Evolutionary conservation across 352 stramenopile genomes (phyloP), one percentile per base, ranked within the genome.

Genomic region (Pythium plurisporium): DNA sequence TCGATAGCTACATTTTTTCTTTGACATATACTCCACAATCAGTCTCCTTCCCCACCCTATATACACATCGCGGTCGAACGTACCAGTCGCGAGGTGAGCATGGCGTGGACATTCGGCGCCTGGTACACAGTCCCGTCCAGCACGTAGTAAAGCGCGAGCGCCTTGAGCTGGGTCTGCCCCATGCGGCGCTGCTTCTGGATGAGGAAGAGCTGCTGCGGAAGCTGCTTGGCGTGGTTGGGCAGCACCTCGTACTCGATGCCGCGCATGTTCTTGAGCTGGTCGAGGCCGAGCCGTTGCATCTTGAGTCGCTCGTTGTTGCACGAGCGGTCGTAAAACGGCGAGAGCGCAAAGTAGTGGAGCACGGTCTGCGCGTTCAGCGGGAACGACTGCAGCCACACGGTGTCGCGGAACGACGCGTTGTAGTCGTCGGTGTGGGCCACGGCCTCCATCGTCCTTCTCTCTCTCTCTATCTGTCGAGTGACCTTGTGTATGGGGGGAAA

Each of bases 271-370:
- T 89, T 89, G 60, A 96, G 76, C 70, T 94, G 80, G 55, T 96
- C 87, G 23, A 93, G 68, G 4, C 79, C 82, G 10, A 93, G 72
- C 1, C 85, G 82, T 74, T 96, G 87, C 87, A 94, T 94, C 72
- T 93, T 93, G 46, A 96, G 73, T 8, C 86, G 81, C 73, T 94
- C 87, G 57, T 96, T 96, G 76, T 95, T 95, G 59, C 83, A 96
- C 53, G 72, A 89, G 23, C 81, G 85, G 62, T 95, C 85, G 74
- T 96, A 96, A 60, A 93, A 96, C 19, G 82, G 85, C 19, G 82
- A 94, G 38, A 91, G 70, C 51, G 85, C 83, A 49, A 96, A 89
- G 70, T 96, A 96, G 68, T 96, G 85, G 52, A 95, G 66, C 52
- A 94, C 84, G 0, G 87, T 95, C 63, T 96, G 82, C 51, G 73